A percentile compares a stretch with the other conserved stretches of the same genome.
These are phyloP conservation scores for Auriscalpium microsporum DNA, from an alignment of 768 basidiomycete species.

Conservation along the genomic window DNA sequence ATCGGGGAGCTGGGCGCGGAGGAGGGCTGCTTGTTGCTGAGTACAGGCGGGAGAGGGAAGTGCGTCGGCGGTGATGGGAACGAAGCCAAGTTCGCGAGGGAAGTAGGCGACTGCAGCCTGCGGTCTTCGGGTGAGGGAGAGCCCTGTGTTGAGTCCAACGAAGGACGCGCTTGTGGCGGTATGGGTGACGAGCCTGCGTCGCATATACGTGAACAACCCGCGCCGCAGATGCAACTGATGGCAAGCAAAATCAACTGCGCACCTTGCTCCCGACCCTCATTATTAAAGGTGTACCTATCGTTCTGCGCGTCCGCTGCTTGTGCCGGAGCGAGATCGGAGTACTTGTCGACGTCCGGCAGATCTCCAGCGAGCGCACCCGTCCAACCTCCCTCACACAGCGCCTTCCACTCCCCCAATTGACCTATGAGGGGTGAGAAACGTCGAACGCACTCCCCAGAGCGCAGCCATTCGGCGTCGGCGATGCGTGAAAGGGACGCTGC, in stretches of 20 bases:
- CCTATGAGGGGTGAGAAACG: constrained; percentile 60
- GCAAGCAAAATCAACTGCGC: too few relatives aligned
- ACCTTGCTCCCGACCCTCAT: too few relatives aligned
- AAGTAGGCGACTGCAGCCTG: constrained; percentile 29
- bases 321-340: background rate
- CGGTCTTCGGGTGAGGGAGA: constrained; percentile 11
- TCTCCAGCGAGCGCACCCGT: constrained; percentile 39
- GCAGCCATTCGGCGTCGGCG: constrained; percentile 75
- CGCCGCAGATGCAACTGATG: background rate
- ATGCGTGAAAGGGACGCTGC: constrained; percentile 60
- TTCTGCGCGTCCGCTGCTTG: background rate
- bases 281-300: background rate
- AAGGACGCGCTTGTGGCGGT: background rate
- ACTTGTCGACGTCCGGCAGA: constrained; percentile 26
- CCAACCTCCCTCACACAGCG: constrained; percentile 74
- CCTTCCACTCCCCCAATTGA: constrained; percentile 61
- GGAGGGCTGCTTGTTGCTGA: constrained; percentile 9
- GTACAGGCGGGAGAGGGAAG: constrained; percentile 50
- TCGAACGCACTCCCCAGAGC: constrained; percentile 63
- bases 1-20: constrained; percentile 2
- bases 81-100: constrained; percentile 61
- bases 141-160: background rate
- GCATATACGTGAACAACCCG: background rate
- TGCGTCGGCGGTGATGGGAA: constrained; percentile 71
- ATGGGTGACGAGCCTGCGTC: background rate